Evolutionary conservation across 1,139 yeast genomes (phyloP), one percentile per base, ranked within the genome.

Genomic region (Kurtzmaniella quercitrusa): DNA sequence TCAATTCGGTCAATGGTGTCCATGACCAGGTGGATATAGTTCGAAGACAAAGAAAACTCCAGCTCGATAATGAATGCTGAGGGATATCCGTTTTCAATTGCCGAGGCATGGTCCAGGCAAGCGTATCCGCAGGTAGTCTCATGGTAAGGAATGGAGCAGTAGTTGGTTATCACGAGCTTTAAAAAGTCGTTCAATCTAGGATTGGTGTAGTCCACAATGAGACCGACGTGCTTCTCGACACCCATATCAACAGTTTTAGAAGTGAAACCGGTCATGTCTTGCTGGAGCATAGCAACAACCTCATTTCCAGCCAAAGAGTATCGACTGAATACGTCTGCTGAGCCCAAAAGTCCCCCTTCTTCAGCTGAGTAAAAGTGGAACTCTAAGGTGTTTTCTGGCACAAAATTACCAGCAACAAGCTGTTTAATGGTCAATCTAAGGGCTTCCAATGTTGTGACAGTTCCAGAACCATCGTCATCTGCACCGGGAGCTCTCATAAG

Each of bases 291-390:
- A 5, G 91, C 91, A 30, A 82, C 74, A 18, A 91, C 91, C 16
- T 73, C 69, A 45, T 68, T 73, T 34, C 70, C 68, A 2, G 63
- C 52, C 9, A 60, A 55, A 19, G 72, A 61, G 56, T 86, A 86
- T 23, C 70, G 64, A 16, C 77, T 64, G 60, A 87, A 87, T 9
- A 91, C 78, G 47, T 88, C 95, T 50, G 80, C 76, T 3, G 96
- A 88, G 0, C 98, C 98, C 43, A 88, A 70, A 45, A 88, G 69
- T 0, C 98, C 98, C 46, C 88, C 91, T 69, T 91, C 98, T 66
- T 91, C 98, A 2, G 96, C 98, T 35, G 95, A 80, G 63, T 88
- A 91, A 73, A 88, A 93, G 62, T 91, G 98, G 68, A 93, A 89
- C 60, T 91, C 96, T 22, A 91, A 65, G 0, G 95, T 80, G 61